Evolutionary conservation across 2,329 filamentous ascomycete species (phyloP).

Genomic region (Sporothrix sp.): DNA sequence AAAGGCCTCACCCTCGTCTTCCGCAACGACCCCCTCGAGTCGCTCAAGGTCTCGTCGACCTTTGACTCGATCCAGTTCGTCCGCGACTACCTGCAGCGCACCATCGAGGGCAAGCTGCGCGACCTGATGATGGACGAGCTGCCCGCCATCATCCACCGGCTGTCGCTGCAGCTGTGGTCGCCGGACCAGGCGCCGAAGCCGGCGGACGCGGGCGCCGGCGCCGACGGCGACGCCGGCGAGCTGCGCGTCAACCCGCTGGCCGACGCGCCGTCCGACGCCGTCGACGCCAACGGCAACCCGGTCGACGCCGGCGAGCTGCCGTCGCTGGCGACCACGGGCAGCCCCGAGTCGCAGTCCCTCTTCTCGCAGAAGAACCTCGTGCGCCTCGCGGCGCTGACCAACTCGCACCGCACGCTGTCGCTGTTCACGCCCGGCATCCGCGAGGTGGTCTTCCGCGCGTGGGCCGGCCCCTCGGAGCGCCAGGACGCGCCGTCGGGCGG

Average conservation of each 20-base stretch:
- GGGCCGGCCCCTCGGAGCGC: constrained; percentile 70
- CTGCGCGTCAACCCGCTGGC: constrained; percentile 68
- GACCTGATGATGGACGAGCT: constrained; percentile 97
- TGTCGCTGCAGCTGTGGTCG: constrained; percentile 83
- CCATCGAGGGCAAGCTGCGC: constrained; percentile 86
- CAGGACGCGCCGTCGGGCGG: constrained; percentile 38
- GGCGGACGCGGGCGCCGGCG: constrained; percentile 44
- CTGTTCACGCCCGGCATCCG: constrained; percentile 85
- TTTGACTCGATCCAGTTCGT: constrained; percentile 99
- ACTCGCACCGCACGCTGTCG: constrained; percentile 83
- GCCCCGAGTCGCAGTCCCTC: constrained; percentile 72
- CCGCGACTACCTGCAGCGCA: constrained; percentile 89
- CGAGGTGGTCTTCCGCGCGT: constrained; percentile 85
- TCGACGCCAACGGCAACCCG: constrained; percentile 69
- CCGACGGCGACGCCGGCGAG: constrained; percentile 45
- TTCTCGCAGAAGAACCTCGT: constrained; percentile 94
- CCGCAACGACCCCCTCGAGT: constrained; percentile 94
- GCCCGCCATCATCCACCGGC: constrained; percentile 86
- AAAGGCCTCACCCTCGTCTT: constrained; percentile 96
- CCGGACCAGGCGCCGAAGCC: constrained; percentile 70
- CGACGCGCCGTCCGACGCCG: constrained; percentile 69
- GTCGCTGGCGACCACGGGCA: constrained; percentile 66
- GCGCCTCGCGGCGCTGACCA: constrained; percentile 68
- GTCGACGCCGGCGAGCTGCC: constrained; percentile 67
- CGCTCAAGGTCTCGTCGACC: constrained; percentile 94